Evolutionary conservation across 352 stramenopile genomes (phyloP).

Genomic region (Phytophthora pluvialis): DNA sequence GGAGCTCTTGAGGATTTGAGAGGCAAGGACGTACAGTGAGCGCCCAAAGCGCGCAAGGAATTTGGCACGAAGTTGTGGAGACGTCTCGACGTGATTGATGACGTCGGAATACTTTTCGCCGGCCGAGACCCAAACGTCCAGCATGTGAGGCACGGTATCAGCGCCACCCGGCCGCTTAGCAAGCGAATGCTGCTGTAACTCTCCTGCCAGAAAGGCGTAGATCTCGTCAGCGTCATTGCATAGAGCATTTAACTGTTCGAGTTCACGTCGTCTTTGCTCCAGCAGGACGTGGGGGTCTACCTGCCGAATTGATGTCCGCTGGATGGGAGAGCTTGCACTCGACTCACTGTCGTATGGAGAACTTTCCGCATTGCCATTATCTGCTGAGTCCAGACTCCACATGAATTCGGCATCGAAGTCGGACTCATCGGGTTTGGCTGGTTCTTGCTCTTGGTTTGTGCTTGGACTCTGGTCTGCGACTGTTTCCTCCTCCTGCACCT

Average conservation of each 20-base stretch:
- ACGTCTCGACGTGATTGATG: slow-evolving; percentile 44
- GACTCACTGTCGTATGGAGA: slow-evolving; percentile 25
- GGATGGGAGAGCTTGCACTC: slow-evolving; percentile 15
- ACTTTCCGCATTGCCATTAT: slow-evolving; percentile 10
- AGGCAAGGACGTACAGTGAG: slow-evolving; percentile 67
- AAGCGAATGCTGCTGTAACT: slow-evolving; percentile 47
- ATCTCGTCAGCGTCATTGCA: slow-evolving; percentile 72
- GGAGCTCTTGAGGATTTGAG: slow-evolving; percentile 62
- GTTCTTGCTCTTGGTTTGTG: slow-evolving; percentile 26
- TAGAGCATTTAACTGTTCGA: slow-evolving; percentile 28
- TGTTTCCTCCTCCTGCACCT: slow-evolving; percentile 1
- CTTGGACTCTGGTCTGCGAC: neutral
- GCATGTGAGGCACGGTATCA: slow-evolving; percentile 58
- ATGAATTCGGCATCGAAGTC: slow-evolving; percentile 28
- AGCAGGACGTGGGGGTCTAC: slow-evolving; percentile 15
- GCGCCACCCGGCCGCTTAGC: slow-evolving; percentile 39
- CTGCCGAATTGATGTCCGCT: slow-evolving; percentile 6
- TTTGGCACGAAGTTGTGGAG: slow-evolving; percentile 31
- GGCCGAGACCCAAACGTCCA: slow-evolving; percentile 71
- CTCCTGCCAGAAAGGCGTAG: slow-evolving; percentile 56
- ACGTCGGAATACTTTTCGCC: slow-evolving; percentile 74
- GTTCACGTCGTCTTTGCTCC: slow-evolving; percentile 14
- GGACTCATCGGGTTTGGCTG: slow-evolving; percentile 7
- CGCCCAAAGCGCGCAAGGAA: slow-evolving; percentile 59
- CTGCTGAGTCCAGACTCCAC: slow-evolving; percentile 26